These are phyloP conservation scores for Aureobasidium subglaciale DNA, from an alignment of 2,329 filamentous ascomycete species.

Conservation along the genomic window DNA sequence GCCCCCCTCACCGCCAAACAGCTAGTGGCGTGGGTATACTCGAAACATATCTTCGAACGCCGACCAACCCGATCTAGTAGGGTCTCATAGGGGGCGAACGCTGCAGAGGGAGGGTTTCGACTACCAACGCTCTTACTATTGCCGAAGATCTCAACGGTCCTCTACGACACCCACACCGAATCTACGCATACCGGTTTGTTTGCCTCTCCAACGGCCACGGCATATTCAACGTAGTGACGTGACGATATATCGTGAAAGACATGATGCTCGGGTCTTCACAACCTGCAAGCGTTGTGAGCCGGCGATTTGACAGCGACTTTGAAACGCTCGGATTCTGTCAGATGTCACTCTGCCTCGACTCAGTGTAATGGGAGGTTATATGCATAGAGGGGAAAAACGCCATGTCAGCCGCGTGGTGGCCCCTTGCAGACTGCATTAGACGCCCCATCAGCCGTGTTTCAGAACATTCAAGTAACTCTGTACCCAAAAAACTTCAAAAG, in stretches of 20 bases:
- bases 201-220: background rate
- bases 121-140: slow-evolving; percentile 6
- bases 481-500: background rate
- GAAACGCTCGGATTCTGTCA: background rate
- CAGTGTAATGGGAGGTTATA: background rate
- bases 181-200: background rate
- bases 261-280: background rate
- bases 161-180: slow-evolving; percentile 4
- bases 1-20: background rate
- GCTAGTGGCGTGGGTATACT: background rate
- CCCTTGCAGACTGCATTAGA: slow-evolving; percentile 12
- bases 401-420: background rate
- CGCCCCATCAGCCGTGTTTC: slow-evolving; percentile 6
- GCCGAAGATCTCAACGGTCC: slow-evolving; percentile 3
- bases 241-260: background rate
- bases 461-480: background rate
- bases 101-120: background rate
- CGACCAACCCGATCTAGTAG: background rate
- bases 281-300: background rate
- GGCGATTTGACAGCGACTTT: background rate
- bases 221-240: slow-evolving; percentile 1
- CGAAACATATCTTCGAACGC: background rate
- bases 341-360: background rate
- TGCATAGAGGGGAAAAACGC: background rate
- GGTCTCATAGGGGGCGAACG: background rate